These are phyloP conservation scores for Venustampulla echinocandica DNA, from an alignment of 495 filamentous ascomycete species.

Conservation along the genomic window DNA sequence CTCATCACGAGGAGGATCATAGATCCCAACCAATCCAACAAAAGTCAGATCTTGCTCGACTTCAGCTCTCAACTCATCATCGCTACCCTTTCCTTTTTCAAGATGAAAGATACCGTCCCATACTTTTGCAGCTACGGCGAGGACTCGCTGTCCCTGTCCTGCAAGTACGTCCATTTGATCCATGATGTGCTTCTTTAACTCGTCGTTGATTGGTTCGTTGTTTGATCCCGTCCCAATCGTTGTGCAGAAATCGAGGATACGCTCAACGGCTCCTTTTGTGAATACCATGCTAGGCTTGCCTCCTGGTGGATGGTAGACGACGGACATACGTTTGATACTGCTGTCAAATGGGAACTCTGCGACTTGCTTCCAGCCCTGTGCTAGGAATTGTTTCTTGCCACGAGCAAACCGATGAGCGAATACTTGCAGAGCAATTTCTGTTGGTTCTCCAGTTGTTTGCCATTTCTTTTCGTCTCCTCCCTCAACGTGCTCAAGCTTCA, in stretches of 20 bases:
- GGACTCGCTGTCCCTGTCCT: conserved; percentile 68
- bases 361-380: conserved; percentile 51
- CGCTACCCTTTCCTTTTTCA: conserved; percentile 20
- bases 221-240: conserved; percentile 42
- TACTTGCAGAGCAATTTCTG: conserved; percentile 75
- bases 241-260: conserved; percentile 65
- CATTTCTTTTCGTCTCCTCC: conserved; percentile 35
- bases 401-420: conserved; percentile 63
- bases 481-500: conserved; percentile 47
- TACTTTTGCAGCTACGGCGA: conserved; percentile 58
- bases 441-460: conserved; percentile 74
- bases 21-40: conserved; percentile 64
- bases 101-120: conserved; percentile 29
- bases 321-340: conserved; percentile 76
- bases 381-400: conserved; percentile 44
- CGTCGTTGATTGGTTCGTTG: conserved; percentile 45
- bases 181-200: conserved; percentile 50
- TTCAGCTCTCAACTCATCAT: conserved; percentile 31
- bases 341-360: conserved; percentile 78
- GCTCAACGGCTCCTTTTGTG: conserved; percentile 76
- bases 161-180: conserved; percentile 61
- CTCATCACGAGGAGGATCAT: conserved; percentile 65
- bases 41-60: conserved; percentile 52
- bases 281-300: conserved; percentile 46
- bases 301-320: conserved; percentile 46